phyloP scores from a whole-genome alignment of 345 rosid genomes.

The Salix caprea region DNA sequence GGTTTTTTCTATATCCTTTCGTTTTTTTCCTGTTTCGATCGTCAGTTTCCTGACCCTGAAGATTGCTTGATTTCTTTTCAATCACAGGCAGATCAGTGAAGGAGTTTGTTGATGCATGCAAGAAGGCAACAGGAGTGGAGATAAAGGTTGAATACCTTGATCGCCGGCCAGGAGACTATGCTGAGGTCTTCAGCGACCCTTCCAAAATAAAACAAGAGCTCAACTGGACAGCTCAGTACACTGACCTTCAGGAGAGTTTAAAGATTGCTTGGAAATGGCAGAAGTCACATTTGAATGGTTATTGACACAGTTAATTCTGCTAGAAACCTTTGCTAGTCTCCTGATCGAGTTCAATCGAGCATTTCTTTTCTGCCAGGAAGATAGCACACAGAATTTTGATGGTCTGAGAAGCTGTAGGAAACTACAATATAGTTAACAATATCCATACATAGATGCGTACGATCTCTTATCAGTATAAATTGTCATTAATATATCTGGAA shows the following conservation, averaged over 20 bases:
- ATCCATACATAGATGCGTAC: not conserved
- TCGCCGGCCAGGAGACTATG: conserved; percentile 93
- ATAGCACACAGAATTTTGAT: not conserved
- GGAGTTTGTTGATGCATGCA: conserved; percentile 95
- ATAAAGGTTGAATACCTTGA: conserved; percentile 72
- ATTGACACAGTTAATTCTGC: conserved; percentile 23
- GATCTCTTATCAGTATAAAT: not conserved
- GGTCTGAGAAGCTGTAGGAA: not conserved
- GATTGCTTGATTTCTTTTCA: not conserved
- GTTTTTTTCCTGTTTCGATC: not conserved
- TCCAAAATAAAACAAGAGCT: conserved; percentile 63
- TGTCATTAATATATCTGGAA: not conserved
- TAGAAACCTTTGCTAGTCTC: not conserved
- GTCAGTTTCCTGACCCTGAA: not conserved
- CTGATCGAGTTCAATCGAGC: not conserved
- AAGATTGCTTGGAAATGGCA: conserved; percentile 88
- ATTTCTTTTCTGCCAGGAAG: not conserved
- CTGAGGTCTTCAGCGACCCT: conserved; percentile 87
- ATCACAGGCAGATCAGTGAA: conserved; percentile 86
- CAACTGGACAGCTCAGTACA: conserved; percentile 76
- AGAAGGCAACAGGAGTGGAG: conserved; percentile 75
- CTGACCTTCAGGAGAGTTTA: conserved; percentile 75
- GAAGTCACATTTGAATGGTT: conserved; percentile 67
- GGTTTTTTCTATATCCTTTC: conserved; percentile 28
- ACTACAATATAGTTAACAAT: not conserved